These are phyloP conservation scores for Ophiostoma montium DNA, from an alignment of 2,329 filamentous ascomycete species.

Conservation along the genomic window DNA sequence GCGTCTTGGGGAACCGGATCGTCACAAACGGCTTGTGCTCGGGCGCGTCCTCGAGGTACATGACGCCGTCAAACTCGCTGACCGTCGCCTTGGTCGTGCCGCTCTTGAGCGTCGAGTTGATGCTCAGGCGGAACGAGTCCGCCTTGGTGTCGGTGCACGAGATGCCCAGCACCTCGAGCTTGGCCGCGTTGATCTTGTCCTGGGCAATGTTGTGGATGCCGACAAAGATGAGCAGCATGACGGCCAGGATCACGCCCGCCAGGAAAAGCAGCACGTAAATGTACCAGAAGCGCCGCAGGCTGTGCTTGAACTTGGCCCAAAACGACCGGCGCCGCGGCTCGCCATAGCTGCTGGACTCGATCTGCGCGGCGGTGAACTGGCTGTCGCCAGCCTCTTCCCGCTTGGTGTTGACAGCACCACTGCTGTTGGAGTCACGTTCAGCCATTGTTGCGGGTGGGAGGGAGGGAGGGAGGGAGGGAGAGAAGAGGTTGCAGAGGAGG, in stretches of 20 bases:
- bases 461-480: background rate
- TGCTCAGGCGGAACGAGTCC: slow-evolving; percentile 33
- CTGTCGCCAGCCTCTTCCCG: background rate
- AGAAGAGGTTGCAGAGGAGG: background rate
- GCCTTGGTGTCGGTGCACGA: slow-evolving; percentile 31
- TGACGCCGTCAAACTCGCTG: slow-evolving; percentile 34
- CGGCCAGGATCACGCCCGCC: slow-evolving; percentile 36
- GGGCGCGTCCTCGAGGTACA: slow-evolving; percentile 39
- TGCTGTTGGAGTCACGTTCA: background rate
- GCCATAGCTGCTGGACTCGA: too few relatives aligned
- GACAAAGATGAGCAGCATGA: slow-evolving; percentile 43
- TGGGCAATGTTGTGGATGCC: slow-evolving; percentile 43
- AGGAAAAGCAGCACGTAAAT: slow-evolving; percentile 37
- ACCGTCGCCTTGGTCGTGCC: slow-evolving; percentile 39
- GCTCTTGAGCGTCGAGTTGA: slow-evolving; percentile 41
- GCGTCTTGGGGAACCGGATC: slow-evolving; percentile 38
- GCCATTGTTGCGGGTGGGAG: background rate
- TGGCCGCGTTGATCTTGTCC: slow-evolving; percentile 37
- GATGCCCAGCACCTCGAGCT: slow-evolving; percentile 37
- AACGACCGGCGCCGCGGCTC: background rate
- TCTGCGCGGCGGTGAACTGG: background rate
- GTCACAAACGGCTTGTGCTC: slow-evolving; percentile 34
- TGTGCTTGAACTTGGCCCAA: slow-evolving; percentile 13
- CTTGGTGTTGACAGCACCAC: background rate
- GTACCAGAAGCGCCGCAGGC: slow-evolving; percentile 49